phyloP scores from a whole-genome alignment of 108 stramenopile species.

The Hondaea fermentalgiana region DNA sequence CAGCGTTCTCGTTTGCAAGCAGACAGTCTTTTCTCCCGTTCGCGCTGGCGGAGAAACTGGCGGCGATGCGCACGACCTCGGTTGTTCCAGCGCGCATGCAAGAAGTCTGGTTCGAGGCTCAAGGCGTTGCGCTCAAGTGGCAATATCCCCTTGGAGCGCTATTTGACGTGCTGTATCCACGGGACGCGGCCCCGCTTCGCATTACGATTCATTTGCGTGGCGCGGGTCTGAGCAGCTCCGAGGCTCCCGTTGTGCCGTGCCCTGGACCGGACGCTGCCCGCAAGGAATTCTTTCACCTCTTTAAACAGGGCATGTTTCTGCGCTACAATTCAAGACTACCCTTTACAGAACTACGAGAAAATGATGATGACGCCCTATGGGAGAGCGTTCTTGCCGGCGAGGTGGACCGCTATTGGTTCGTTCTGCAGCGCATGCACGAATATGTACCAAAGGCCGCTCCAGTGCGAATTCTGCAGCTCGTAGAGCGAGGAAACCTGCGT shows the following conservation, averaged over 20 bases:
- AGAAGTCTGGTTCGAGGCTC: background rate
- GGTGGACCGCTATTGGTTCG: background rate
- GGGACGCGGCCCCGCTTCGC: background rate
- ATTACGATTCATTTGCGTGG: background rate
- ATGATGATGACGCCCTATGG: background rate
- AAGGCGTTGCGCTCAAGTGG: background rate
- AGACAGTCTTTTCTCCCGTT: background rate
- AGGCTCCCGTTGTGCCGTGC: background rate
- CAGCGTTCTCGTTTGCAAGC: background rate
- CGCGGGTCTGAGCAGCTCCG: background rate
- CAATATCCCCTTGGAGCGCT: background rate
- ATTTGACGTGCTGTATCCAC: background rate
- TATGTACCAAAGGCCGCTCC: background rate
- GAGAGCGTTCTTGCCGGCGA: background rate
- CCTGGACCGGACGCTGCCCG: background rate
- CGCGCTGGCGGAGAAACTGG: background rate
- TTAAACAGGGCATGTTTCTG: slow-evolving; percentile 1
- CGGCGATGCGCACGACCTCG: background rate
- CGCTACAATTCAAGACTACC: background rate
- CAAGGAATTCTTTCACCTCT: background rate
- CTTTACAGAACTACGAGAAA: background rate
- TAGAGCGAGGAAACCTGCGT: background rate
- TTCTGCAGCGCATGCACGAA: background rate
- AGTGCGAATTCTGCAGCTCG: background rate
- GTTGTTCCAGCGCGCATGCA: background rate